Evolutionary conservation across 2,329 filamentous ascomycete genomes (phyloP), one percentile per base, ranked within the genome.

Genomic region (Cordyceps cicadae): DNA sequence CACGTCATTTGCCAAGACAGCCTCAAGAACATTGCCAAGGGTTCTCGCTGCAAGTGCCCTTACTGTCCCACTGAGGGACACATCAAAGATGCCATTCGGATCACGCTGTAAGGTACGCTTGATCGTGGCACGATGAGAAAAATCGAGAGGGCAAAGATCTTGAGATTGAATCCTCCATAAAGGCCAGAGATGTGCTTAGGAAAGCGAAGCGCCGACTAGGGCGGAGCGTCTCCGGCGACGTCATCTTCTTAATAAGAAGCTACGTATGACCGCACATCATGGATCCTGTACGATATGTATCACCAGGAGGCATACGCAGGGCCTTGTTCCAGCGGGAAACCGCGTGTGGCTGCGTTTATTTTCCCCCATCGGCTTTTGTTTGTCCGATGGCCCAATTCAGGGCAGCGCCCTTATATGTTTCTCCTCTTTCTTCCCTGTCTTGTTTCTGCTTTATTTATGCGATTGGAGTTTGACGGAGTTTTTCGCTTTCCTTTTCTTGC

Each of bases 1-100:
- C 94, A 99, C 75, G 93, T 97, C 57, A 87, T 99, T 62, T 92
- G 92, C 19, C 83, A 87, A 65, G 92, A 97, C 69, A 92, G 88
- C 39, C 76, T 99, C 55, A 84, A 88, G 63, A 87, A 86, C 69
- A 80, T 97, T 48, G 87, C 87, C 59, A 96, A 95, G 75, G 87
- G 88, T 0, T 82, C 79, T 48, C 79, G 88, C 62, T 95, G 95
- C 80, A 99, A 99, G 74, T 99, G 94, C 69, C 94, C 94, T 0
- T 99, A 99, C 71, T 99, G 94, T 70, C 94, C 94, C 0, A 85
- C 78, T 34, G 93, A 97, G 74, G 91, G 90, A 51, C 81, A 87
- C 65, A 78, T 89, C 1, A 86, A 84, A 65, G 91, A 97, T 59
- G 90, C 92, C 7, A 82, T 79, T 67, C 86, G 87, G 71, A 87